phyloP scores from a whole-genome alignment of 148 eudicot genomes.

The Rhododendron simsii region DNA sequence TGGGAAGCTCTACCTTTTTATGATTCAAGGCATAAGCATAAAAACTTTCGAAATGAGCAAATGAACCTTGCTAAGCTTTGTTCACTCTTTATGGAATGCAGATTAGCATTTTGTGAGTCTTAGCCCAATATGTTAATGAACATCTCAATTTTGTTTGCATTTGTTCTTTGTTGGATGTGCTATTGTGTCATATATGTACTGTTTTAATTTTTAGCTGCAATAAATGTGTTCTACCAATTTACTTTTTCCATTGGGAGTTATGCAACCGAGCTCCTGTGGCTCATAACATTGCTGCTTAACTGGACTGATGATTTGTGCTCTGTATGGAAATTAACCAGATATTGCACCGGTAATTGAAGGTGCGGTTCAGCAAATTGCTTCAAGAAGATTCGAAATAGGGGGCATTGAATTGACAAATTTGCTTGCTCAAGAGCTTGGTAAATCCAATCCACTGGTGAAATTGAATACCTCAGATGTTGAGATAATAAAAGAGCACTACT shows the following conservation, averaged over 20 bases:
- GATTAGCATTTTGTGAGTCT: not conserved
- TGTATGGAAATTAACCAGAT: slow-evolving; percentile 44
- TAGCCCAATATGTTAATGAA: not conserved
- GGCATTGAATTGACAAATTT: slow-evolving; percentile 88
- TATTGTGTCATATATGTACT: not conserved
- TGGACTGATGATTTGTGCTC: not conserved
- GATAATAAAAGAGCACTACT: slow-evolving; percentile 71
- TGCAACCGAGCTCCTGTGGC: not conserved
- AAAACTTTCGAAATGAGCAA: not conserved
- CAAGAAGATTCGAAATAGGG: slow-evolving; percentile 85
- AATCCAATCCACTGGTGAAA: slow-evolving; percentile 69
- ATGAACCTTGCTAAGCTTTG: not conserved
- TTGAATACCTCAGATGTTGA: slow-evolving; percentile 67
- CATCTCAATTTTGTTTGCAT: not conserved
- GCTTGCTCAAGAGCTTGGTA: slow-evolving; percentile 67
- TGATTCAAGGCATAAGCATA: not conserved
- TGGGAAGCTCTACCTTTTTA: not conserved
- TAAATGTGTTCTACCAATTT: not conserved
- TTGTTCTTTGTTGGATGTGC: not conserved
- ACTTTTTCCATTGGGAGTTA: not conserved
- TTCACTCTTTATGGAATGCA: not conserved
- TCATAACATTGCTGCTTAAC: not conserved
- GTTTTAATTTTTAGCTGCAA: not conserved
- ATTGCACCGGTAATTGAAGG: slow-evolving; percentile 99
- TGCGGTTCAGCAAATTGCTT: slow-evolving; percentile 97